A percentile compares a stretch with the other conserved stretches of the same genome.
phyloP scores from a whole-genome alignment of 2,329 filamentous ascomycete species.

The Phyllosticta citribraziliensis region DNA sequence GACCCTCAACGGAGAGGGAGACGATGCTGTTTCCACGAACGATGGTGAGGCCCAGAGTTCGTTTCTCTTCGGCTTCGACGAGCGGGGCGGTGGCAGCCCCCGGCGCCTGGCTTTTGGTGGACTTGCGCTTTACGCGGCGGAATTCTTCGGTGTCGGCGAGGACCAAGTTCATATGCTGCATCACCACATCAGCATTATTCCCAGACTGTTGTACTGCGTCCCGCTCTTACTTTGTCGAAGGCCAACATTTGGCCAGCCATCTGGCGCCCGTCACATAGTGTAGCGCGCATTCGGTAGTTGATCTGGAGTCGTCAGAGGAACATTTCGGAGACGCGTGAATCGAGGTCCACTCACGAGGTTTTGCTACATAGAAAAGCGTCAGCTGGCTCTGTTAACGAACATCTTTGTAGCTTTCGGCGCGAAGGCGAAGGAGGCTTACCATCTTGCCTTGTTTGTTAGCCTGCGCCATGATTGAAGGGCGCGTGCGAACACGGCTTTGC shows the following conservation, averaged over 20 bases:
- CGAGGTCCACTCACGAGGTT: slow-evolving; percentile 46
- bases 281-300: slow-evolving; percentile 98
- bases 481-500: slow-evolving; percentile 32
- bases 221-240: slow-evolving; percentile 72
- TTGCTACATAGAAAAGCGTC: slow-evolving; percentile 42
- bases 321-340: slow-evolving; percentile 11
- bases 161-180: slow-evolving; percentile 96
- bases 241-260: slow-evolving; percentile 98
- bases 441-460: slow-evolving; percentile 96
- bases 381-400: slow-evolving; percentile 36
- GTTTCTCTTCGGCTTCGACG: slow-evolving; percentile 90
- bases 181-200: slow-evolving; percentile 5
- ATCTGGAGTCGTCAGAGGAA: slow-evolving; percentile 50
- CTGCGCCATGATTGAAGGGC: slow-evolving; percentile 32
- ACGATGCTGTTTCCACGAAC: slow-evolving; percentile 91
- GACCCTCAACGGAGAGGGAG: slow-evolving; percentile 88
- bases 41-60: slow-evolving; percentile 90
- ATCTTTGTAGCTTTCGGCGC: slow-evolving; percentile 46
- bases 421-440: slow-evolving; percentile 55
- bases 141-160: slow-evolving; percentile 98
- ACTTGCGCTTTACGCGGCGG: slow-evolving; percentile 78
- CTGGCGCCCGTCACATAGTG: slow-evolving; percentile 86
- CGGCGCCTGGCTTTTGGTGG: slow-evolving; percentile 59
- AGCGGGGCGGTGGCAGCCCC: slow-evolving; percentile 52
- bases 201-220: neutral